Percentiles rank a stretch among this genome's conserved stretches.
Evolutionary conservation across 129 eudicot genomes (phyloP).

Genomic region (Flaveria ramosissima): DNA sequence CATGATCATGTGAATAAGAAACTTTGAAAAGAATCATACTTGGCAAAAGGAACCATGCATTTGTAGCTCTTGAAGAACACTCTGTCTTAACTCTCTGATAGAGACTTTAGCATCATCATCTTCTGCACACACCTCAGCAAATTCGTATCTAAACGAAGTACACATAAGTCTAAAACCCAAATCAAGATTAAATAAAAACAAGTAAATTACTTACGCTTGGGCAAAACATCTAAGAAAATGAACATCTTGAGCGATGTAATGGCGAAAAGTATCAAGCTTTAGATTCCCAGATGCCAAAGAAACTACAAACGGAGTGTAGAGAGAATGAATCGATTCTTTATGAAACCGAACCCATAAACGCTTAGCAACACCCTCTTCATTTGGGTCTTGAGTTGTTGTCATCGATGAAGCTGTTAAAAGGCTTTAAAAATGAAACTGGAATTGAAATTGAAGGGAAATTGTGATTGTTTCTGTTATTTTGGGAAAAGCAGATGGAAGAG

Average conservation of each 20-base stretch:
- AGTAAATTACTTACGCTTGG: slow-evolving; percentile 55
- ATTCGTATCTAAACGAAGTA: slow-evolving; percentile 54
- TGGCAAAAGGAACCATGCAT: slow-evolving; percentile 71
- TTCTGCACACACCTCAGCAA: slow-evolving; percentile 82
- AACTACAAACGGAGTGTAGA: slow-evolving; percentile 43
- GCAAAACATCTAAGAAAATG: slow-evolving; percentile 77
- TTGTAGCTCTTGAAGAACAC: slow-evolving; percentile 70
- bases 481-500: neutral
- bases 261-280: slow-evolving; percentile 56
- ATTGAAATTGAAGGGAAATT: no score
- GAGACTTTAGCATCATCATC: slow-evolving; percentile 80
- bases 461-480: no score
- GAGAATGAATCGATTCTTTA: slow-evolving; percentile 34
- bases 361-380: slow-evolving; percentile 19
- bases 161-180: neutral
- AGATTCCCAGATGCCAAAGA: slow-evolving; percentile 52
- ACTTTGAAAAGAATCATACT: slow-evolving; percentile 35
- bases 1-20: neutral
- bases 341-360: slow-evolving; percentile 30
- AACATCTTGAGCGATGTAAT: slow-evolving; percentile 82
- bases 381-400: slow-evolving; percentile 21
- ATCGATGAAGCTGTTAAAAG: slow-evolving; percentile 12
- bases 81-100: slow-evolving; percentile 52
- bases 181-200: neutral
- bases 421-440: neutral